These are phyloP conservation scores for Beauveria rudraprayagi DNA, from an alignment of 2,329 filamentous ascomycete species.

Conservation along the genomic window DNA sequence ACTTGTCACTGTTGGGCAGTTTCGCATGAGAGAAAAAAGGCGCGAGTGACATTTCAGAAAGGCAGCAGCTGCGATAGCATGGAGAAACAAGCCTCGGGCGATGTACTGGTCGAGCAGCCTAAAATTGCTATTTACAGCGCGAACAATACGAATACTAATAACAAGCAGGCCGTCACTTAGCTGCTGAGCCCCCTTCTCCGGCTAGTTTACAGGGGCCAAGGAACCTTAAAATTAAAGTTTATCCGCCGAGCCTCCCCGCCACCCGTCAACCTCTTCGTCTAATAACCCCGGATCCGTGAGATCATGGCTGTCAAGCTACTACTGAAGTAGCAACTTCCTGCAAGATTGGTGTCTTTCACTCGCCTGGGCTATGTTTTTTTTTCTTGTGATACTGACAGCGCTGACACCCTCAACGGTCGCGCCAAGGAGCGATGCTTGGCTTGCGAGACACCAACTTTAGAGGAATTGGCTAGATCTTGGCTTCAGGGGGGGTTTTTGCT, in stretches of 20 bases:
- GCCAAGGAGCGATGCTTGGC: conserved; percentile 2
- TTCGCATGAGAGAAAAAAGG: too few relatives aligned
- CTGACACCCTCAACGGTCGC: neutral
- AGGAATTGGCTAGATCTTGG: conserved; percentile 5
- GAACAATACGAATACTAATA: too few relatives aligned
- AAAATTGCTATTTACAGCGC: too few relatives aligned
- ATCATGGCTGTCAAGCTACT: neutral
- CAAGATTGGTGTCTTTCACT: neutral
- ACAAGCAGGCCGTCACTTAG: too few relatives aligned
- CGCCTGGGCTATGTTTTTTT: neutral
- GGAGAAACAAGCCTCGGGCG: too few relatives aligned
- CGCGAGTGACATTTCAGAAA: too few relatives aligned
- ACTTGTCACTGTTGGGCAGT: too few relatives aligned
- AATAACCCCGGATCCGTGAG: neutral
- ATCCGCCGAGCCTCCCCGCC: neutral
- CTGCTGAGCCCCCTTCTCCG: too few relatives aligned
- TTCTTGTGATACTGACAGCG: neutral
- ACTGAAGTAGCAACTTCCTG: too few relatives aligned
- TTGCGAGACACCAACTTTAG: neutral
- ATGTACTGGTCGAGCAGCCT: too few relatives aligned
- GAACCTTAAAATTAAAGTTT: conserved; percentile 5
- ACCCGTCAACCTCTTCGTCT: neutral
- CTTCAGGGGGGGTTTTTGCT: neutral
- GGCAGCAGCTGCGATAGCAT: too few relatives aligned
- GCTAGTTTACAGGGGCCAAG: neutral